phyloP scores from a whole-genome alignment of 495 filamentous ascomycete species.

The Penicillium ucsense region DNA sequence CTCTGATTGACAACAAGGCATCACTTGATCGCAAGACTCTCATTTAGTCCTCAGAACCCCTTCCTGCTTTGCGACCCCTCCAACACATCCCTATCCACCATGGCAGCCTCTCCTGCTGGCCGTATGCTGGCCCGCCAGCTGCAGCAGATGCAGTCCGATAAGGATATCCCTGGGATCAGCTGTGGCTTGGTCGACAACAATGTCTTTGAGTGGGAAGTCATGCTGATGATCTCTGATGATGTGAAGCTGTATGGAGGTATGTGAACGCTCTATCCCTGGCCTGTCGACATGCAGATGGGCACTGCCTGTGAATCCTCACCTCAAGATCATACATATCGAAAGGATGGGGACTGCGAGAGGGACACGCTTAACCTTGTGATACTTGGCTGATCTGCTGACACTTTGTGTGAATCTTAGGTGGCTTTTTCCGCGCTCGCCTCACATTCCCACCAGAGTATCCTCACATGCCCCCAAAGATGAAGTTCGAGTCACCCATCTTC shows the following conservation, averaged over 20 bases:
- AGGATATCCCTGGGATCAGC: slow-evolving; percentile 88
- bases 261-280: slow-evolving; percentile 6
- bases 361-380: no score
- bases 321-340: no score
- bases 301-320: no score
- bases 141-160: slow-evolving; percentile 85
- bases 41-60: neutral
- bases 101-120: slow-evolving; percentile 52
- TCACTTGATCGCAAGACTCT: neutral
- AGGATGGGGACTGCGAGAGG: no score
- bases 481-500: slow-evolving; percentile 81
- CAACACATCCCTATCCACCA: slow-evolving; percentile 8
- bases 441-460: slow-evolving; percentile 78
- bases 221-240: slow-evolving; percentile 97
- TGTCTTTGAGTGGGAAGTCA: slow-evolving; percentile 98
- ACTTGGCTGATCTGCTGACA: no score
- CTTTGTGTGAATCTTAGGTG: slow-evolving; percentile 42
- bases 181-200: slow-evolving; percentile 81
- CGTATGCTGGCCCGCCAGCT: slow-evolving; percentile 75
- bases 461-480: slow-evolving; percentile 81
- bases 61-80: neutral
- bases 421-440: slow-evolving; percentile 77
- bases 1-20: neutral
- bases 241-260: slow-evolving; percentile 88
- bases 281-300: neutral